Percentiles rank a stretch among this genome's conserved stretches.
These are phyloP conservation scores for Neonectria sp. DNA, from an alignment of 2,329 filamentous ascomycete species.

Conservation along the genomic window DNA sequence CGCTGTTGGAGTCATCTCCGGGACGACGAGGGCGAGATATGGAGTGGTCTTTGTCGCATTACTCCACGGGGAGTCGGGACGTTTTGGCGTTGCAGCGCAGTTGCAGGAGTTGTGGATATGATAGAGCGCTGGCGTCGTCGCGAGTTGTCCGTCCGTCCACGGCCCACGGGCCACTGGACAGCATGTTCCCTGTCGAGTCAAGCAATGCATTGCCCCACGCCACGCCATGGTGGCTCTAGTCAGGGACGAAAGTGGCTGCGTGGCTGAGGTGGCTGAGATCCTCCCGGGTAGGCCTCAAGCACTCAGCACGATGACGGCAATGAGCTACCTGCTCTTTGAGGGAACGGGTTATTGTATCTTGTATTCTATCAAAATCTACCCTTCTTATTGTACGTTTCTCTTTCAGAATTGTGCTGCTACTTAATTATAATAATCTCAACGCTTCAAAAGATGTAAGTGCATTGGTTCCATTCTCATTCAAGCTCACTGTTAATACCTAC, in stretches of 20 bases:
- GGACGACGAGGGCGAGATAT: slow-evolving; percentile 33
- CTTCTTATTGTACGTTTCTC: background rate
- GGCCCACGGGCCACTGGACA: background rate
- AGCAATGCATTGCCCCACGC: background rate
- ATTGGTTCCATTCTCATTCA: too few species aligned
- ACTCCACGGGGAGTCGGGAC: slow-evolving; percentile 36
- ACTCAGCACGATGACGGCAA: background rate
- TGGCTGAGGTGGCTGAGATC: background rate
- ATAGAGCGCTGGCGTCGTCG: background rate
- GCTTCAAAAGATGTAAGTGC: too few species aligned
- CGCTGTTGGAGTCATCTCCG: slow-evolving; percentile 63
- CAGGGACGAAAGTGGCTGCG: background rate
- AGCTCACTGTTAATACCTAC: too few species aligned
- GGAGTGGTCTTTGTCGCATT: slow-evolving; percentile 40
- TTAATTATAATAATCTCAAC: background rate
- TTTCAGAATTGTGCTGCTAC: background rate
- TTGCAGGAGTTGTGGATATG: slow-evolving; percentile 12
- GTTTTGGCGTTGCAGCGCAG: slow-evolving; percentile 39
- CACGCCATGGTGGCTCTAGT: background rate
- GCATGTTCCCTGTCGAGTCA: slow-evolving; percentile 28
- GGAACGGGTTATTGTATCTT: background rate
- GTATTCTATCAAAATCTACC: background rate
- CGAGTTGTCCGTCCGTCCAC: slow-evolving; percentile 11
- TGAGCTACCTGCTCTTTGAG: background rate
- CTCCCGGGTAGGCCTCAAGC: background rate